Conservation (phyloP, 805 yeast genomes). For the Grigorovia yakushimaensis region DNA sequence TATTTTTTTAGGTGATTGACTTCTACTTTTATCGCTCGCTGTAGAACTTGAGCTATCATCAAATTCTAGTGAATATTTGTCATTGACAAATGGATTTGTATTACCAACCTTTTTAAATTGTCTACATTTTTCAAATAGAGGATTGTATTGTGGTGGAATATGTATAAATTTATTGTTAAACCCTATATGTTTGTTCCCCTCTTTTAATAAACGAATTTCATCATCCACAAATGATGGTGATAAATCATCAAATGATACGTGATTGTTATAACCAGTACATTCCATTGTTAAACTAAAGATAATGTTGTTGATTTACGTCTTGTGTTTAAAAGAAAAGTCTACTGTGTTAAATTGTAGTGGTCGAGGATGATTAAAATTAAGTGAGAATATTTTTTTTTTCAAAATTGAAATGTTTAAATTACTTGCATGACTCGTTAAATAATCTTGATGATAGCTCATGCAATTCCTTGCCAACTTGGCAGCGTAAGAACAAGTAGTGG, state of each 20-base stretch:
- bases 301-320: no score
- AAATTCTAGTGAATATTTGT: background rate
- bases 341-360: background rate
- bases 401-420: no score
- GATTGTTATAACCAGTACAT: slow-evolving; percentile 12
- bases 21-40: slow-evolving; percentile 6
- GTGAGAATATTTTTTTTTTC: background rate
- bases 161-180: slow-evolving; percentile 21
- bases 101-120: background rate
- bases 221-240: slow-evolving; percentile 24
- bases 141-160: slow-evolving; percentile 27
- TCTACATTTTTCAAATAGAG: slow-evolving; percentile 9
- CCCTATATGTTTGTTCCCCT: slow-evolving; percentile 12
- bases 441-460: no score
- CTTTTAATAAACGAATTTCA: slow-evolving; percentile 16
- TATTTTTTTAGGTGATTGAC: slow-evolving; percentile 7
- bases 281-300: background rate
- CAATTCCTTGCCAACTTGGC: background rate
- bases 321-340: no score
- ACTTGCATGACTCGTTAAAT: background rate
- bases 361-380: background rate
- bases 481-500: no score
- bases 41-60: background rate
- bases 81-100: background rate
- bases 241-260: slow-evolving; percentile 27